Evolutionary conservation across 306 rosid species (phyloP), one percentile per base, ranked within the genome.

Genomic region (Acmispon strigosus): DNA sequence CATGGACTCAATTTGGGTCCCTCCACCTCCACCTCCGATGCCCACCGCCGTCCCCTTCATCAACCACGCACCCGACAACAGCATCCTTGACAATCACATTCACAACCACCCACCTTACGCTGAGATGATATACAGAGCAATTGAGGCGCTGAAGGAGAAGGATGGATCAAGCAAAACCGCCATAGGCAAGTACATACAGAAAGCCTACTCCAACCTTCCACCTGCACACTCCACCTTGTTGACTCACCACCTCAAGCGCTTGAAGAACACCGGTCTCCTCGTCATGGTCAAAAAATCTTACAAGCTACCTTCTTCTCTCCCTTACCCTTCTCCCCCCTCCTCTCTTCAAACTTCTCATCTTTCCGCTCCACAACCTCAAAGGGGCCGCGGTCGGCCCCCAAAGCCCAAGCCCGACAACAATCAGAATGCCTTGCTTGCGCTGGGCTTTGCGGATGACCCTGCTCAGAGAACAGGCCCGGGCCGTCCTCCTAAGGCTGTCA

Each of bases 111-210:
- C 91, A 2, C 72, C 91, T 6, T 88, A 88, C 11, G 84, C 82
- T 3, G 92, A 86, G 97, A 91, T 88, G 97, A 88, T 91, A 75
- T 72, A 43, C 32, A 18, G 76, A 8, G 97, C 96, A 13, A 78
- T 91, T 2, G 34, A 74, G n/a, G 80, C 88, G 7, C 55, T 91
- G 59, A 88, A 82, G 66, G 89, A 86, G 76, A 74, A 61, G 14
- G 69, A 88, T 1, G 97, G 97, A 10, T 91, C 96, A n/a, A 91
- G 92, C 83, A 84, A 81, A 72, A 72, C 75, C 27, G 96, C 97
- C 0, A 91, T 91, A 37, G 82, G 74, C 0, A 91, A 86, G 76
- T 88, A 80, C 81, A 88, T 91, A 45, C 86, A 86, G 68, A 83
- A 74, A 57, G 60, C 29, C 5, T 85, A 84, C 83, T 7, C 49